Evolutionary conservation across 2,329 filamentous ascomycete genomes (phyloP), one percentile per base, ranked within the genome.

Genomic region (Penicillium brevicompactum): DNA sequence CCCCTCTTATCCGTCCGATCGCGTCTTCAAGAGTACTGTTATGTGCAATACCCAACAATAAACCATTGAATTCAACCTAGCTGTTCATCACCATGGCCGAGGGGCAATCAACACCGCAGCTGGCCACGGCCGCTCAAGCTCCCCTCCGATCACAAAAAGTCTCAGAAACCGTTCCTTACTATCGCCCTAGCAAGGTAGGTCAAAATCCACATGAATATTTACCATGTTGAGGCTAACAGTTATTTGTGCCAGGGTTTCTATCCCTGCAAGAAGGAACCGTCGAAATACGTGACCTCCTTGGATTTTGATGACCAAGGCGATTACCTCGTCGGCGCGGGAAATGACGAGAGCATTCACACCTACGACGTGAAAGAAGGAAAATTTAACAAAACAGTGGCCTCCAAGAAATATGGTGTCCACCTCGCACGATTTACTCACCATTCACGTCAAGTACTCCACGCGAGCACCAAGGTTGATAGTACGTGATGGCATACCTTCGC

Each of bases 271-370:
- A 71, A 70, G 63, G 77, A 76, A 41, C 61, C 58, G 50, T 66
- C 63, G 48, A 85, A 87, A 4, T 82, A 87, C 61, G 86, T 97
- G 56, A 89, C 94, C 8, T 97, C 93, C 1, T 85, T 99, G 66
- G 93, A 99, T 78, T 99, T 96, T 71, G 92, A 97, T 74, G 92
- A 97, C 77, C 89, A 90, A 42, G 94, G 94, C 73, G 92, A 97
- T 74, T 89, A 93, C 47, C 84, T 95, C 56, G 91, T 99, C 75
- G 90, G 92, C 0, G 91, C 92, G 5, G 90, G 92, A 63, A 92
- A 91, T 77, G 94, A 99, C 74, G 92, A 97, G 72, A 95, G 91
- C 3, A 90, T 99, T 59, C 92, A 97, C 70, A 87, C 99, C 31
- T 99, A 95, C 78, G 96, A 94, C 67, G 88, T 96, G 60, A 90